phyloP scores from a whole-genome alignment of 2,329 filamentous ascomycete species.

The Intubia oerlemansii region DNA sequence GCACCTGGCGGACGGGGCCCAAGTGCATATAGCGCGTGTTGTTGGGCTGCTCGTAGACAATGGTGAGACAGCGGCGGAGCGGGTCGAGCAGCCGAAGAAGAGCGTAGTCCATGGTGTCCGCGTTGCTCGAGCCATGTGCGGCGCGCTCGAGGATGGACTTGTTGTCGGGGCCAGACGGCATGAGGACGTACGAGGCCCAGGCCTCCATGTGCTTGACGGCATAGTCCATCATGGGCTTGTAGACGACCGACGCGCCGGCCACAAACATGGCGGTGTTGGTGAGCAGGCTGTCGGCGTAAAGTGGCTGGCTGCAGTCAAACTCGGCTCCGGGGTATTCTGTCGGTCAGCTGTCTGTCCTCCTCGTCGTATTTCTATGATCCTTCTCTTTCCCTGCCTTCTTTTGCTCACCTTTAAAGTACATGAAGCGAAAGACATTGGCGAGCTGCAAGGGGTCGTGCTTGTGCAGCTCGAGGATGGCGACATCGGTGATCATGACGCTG shows the following conservation, averaged over 20 bases:
- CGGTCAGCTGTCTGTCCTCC: too few species aligned
- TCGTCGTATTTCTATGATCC: too few species aligned
- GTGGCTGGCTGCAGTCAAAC: slow-evolving; percentile 5
- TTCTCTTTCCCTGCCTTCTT: too few species aligned
- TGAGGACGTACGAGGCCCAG: background rate
- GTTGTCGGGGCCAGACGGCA: too few species aligned
- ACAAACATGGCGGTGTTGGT: slow-evolving; percentile 11
- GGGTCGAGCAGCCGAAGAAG: slow-evolving; percentile 9
- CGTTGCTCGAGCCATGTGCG: background rate
- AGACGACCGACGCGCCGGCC: slow-evolving; percentile 10
- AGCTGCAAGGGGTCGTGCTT: slow-evolving; percentile 8
- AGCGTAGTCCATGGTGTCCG: slow-evolving; percentile 1
- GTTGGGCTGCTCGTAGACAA: slow-evolving; percentile 10
- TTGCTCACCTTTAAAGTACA: slow-evolving; percentile 11
- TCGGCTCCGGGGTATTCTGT: slow-evolving; percentile 7
- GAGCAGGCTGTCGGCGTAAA: slow-evolving; percentile 7
- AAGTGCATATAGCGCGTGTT: slow-evolving; percentile 3
- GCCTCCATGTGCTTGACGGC: slow-evolving; percentile 25
- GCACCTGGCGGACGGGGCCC: slow-evolving; percentile 8
- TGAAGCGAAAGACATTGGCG: slow-evolving; percentile 9
- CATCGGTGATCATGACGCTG: too few species aligned
- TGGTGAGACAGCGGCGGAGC: slow-evolving; percentile 8
- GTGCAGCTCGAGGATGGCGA: slow-evolving; percentile 5
- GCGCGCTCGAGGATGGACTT: background rate
- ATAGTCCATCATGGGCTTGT: slow-evolving; percentile 9